These are phyloP conservation scores for Trypanosoma cruzi DNA, from an alignment of 208 protist genomes.

Conservation along the genomic window DNA sequence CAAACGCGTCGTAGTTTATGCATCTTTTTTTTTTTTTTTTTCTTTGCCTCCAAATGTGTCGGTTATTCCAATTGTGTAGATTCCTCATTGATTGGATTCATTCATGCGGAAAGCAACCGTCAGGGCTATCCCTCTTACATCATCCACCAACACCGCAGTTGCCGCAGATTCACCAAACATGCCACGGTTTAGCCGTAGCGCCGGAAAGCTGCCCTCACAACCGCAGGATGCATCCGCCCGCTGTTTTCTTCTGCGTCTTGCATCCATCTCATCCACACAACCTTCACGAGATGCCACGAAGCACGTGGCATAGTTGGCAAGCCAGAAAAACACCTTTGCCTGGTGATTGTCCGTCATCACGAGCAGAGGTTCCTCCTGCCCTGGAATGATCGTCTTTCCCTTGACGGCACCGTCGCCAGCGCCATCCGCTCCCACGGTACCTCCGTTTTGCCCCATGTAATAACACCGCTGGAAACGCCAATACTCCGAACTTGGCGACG, in stretches of 20 bases:
- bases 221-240: background rate
- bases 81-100: background rate
- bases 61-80: background rate
- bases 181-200: slow-evolving; percentile 17
- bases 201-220: background rate
- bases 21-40: background rate
- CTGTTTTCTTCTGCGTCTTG: background rate
- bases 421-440: background rate
- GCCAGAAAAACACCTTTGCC: slow-evolving; percentile 27
- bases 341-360: slow-evolving; percentile 33
- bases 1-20: too few species aligned
- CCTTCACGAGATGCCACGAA: slow-evolving; percentile 2
- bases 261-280: background rate
- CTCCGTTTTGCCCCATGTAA: slow-evolving; percentile 5
- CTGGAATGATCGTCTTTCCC: background rate
- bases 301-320: slow-evolving; percentile 18
- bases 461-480: slow-evolving; percentile 27
- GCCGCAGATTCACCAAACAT: slow-evolving; percentile 28
- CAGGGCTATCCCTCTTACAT: slow-evolving; percentile 17
- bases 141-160: slow-evolving; percentile 27
- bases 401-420: background rate
- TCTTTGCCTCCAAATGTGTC: background rate
- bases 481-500: slow-evolving; percentile 22
- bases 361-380: slow-evolving; percentile 18
- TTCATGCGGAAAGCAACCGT: slow-evolving; percentile 18